phyloP scores from a whole-genome alignment of 73 alveolate genomes.

The Stentor coeruleus region DNA sequence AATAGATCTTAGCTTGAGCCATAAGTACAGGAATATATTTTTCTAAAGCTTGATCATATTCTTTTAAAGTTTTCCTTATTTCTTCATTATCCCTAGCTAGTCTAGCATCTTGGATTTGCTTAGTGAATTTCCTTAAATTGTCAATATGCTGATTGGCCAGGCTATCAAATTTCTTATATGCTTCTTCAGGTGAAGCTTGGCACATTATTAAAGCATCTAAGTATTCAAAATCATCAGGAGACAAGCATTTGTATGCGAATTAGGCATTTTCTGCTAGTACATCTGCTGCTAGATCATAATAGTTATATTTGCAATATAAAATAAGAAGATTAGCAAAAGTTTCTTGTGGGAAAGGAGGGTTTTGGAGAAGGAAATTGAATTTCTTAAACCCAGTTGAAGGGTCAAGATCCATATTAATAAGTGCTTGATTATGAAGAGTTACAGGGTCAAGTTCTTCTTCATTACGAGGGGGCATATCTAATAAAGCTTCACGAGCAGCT shows the following conservation, averaged over 20 bases:
- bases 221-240: conserved; percentile 91
- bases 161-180: conserved; percentile 92
- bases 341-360: conserved; percentile 99
- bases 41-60: conserved; percentile 89
- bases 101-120: conserved; percentile 84
- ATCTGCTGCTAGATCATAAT: conserved; percentile 95
- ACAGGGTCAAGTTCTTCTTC: conserved; percentile 99
- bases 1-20: conserved; percentile 99
- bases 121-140: conserved; percentile 86
- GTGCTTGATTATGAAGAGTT: conserved; percentile 97
- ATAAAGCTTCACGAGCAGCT: conserved; percentile 98
- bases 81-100: conserved; percentile 89
- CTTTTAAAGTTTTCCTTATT: conserved; percentile 81
- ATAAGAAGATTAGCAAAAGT: conserved; percentile 95
- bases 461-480: conserved; percentile 99
- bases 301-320: conserved; percentile 96
- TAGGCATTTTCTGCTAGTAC: conserved; percentile 48
- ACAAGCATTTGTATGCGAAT: conserved; percentile 42
- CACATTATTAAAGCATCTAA: conserved; percentile 92
- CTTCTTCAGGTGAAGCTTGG: conserved; percentile 96
- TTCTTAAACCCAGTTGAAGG: conserved; percentile 96
- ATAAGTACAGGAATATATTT: conserved; percentile 96
- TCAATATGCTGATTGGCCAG: conserved; percentile 95
- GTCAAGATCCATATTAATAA: conserved; percentile 96
- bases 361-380: conserved; percentile 28